phyloP scores from a whole-genome alignment of 2,329 filamentous ascomycete genomes.

The Albophoma yamanashiensis region DNA sequence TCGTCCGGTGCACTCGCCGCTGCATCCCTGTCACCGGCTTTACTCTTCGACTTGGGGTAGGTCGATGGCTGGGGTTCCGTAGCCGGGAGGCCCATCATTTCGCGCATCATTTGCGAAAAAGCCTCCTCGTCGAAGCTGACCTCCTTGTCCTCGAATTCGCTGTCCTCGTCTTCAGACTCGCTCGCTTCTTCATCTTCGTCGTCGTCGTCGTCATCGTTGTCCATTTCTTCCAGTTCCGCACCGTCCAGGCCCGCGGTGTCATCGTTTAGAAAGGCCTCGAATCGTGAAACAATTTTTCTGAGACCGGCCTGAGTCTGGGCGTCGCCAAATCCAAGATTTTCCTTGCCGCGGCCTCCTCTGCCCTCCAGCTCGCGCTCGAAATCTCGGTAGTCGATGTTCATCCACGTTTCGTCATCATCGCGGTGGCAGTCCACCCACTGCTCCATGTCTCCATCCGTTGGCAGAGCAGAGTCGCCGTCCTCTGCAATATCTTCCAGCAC shows the following conservation, averaged over 20 bases:
- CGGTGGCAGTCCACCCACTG: slow-evolving; percentile 50
- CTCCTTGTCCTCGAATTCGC: slow-evolving; percentile 61
- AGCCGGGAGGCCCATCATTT: slow-evolving; percentile 67
- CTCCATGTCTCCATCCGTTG: slow-evolving; percentile 61
- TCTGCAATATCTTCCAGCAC: slow-evolving; percentile 64
- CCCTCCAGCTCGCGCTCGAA: slow-evolving; percentile 71
- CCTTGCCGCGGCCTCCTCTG: slow-evolving; percentile 17
- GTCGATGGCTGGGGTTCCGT: not conserved
- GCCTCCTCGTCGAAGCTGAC: slow-evolving; percentile 76
- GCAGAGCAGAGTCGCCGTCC: slow-evolving; percentile 56
- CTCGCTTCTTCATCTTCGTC: slow-evolving; percentile 37
- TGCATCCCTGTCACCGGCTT: not conserved
- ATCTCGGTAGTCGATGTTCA: slow-evolving; percentile 84
- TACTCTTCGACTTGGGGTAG: not conserved
- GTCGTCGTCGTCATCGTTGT: slow-evolving; percentile 47
- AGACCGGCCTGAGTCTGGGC: slow-evolving; percentile 61
- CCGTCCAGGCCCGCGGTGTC: slow-evolving; percentile 73
- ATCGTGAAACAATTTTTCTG: slow-evolving; percentile 85
- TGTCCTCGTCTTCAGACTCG: slow-evolving; percentile 41
- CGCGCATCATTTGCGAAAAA: slow-evolving; percentile 79
- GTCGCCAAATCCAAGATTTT: slow-evolving; percentile 48
- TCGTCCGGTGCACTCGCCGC: slow-evolving; percentile 17
- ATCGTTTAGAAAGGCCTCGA: slow-evolving; percentile 84
- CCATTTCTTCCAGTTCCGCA: slow-evolving; percentile 62
- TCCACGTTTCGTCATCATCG: slow-evolving; percentile 83